Base-by-base conservation (phyloP, 106 monocot genomes). In the Dioscorea alata region DNA sequence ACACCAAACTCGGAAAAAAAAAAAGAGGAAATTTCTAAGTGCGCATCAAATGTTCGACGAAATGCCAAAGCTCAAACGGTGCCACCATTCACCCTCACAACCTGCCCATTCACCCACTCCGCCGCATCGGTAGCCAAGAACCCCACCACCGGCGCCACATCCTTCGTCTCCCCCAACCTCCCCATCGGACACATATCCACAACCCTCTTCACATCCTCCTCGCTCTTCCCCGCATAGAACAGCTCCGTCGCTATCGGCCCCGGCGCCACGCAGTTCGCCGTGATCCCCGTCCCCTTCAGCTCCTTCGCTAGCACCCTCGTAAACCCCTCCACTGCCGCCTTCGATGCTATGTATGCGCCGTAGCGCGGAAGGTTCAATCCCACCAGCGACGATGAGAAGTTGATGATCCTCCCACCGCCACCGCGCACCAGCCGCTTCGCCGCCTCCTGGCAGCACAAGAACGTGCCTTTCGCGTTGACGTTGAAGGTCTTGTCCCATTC, bases 71-170 rank as follows among this genome's bases (percentile, higher is more conserved):
- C 42, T 42, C 42, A 42, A 42, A 42, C 42, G 6, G 2, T 3
- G 42, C 86, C 90, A 2, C 90, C 87, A 18, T 84, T 87, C 20
- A 72, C 83, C n/a, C 84, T 33, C 33, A 91, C 69, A 2, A 91
- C 79, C 71, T 91, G 87, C 4, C 91, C 91, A 33, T 91, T 91
- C 32, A 87, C 71, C 91, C 87, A 91, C 75, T 78, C 82, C 9
- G 48, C 85, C 0, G 70, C 69, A 42, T 85, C 88, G 17, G 69
- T 42, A 13, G 71, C 74, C 12, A 92, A 52, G 68, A 92, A 83
- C 12, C 92, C 92, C n/a, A 92, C 88, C 64, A 87, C 78, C 42
- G 87, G 73, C 35, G 78, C 84, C 0, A 87, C 61, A 57, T 91
- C 87, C 60, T 71, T 52, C n/a, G 84, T 13, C 79, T 74, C 64